Conservation (phyloP, 2,329 filamentous ascomycete species). For the Aureobasidium sp. region DNA sequence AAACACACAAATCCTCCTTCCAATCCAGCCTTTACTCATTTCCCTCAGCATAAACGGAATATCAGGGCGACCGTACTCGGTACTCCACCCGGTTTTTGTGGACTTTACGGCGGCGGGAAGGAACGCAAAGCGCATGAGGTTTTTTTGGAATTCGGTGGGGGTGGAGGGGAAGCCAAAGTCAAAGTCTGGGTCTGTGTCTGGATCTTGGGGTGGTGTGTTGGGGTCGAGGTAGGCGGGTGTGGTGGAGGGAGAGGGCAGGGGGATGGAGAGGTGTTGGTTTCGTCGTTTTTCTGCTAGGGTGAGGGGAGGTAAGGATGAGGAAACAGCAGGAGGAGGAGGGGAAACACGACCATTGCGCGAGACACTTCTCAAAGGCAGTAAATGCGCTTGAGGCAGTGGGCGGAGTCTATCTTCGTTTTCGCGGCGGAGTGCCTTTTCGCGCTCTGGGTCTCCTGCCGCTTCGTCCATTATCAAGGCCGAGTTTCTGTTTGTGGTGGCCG, state of each 20-base stretch:
- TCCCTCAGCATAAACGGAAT: slow-evolving; percentile 80
- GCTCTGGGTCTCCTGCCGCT: slow-evolving; percentile 69
- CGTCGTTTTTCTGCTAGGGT: slow-evolving; percentile 36
- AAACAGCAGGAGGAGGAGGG: slow-evolving; percentile 19
- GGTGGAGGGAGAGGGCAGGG: slow-evolving; percentile 30
- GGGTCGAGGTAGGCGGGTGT: slow-evolving; percentile 16
- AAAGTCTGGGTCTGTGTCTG: slow-evolving; percentile 23
- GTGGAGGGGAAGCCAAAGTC: slow-evolving; percentile 69
- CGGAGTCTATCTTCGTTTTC: slow-evolving; percentile 83
- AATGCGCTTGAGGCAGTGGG: slow-evolving; percentile 59
- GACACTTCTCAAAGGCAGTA: slow-evolving; percentile 25
- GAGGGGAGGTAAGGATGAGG: slow-evolving; percentile 24
- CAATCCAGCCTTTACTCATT: slow-evolving; percentile 72
- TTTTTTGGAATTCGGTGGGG: slow-evolving; percentile 82
- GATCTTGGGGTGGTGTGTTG: slow-evolving; percentile 6
- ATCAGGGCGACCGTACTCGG: slow-evolving; percentile 86
- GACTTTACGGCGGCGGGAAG: slow-evolving; percentile 46
- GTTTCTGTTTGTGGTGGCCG: slow-evolving; percentile 50
- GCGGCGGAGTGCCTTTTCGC: slow-evolving; percentile 68
- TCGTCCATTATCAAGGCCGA: slow-evolving; percentile 77
- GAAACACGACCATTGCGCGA: slow-evolving; percentile 21
- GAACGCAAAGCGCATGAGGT: slow-evolving; percentile 83
- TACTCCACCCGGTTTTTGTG: slow-evolving; percentile 69
- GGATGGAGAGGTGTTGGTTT: slow-evolving; percentile 36
- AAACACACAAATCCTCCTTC: slow-evolving; percentile 77